Evolutionary conservation across 2,329 filamentous ascomycete genomes (phyloP).

Genomic region (Didymella pomorum): DNA sequence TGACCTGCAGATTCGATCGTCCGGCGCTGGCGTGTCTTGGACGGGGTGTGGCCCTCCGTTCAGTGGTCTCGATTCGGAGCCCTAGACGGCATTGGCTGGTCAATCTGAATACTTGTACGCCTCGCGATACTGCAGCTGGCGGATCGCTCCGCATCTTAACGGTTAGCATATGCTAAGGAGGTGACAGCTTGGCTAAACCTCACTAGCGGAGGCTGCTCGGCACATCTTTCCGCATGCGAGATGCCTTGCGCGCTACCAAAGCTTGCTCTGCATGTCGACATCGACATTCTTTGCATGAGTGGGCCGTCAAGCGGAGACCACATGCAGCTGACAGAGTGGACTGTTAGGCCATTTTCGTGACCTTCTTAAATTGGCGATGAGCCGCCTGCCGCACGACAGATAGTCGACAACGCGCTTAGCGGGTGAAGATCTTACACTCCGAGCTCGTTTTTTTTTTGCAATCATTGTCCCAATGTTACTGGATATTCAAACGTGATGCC

Average conservation of each 20-base stretch:
- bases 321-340: background rate
- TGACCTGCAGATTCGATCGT: conserved; percentile 1
- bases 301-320: background rate
- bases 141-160: conserved; percentile 45
- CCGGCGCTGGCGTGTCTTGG: conserved; percentile 14
- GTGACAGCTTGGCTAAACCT: conserved; percentile 33
- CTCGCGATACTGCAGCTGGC: conserved; percentile 33
- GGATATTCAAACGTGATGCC: background rate
- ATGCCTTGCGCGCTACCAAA: background rate
- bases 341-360: background rate
- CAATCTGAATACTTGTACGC: conserved; percentile 31
- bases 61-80: conserved; percentile 16
- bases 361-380: background rate
- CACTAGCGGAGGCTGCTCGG: conserved; percentile 34
- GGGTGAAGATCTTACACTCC: background rate
- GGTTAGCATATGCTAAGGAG: conserved; percentile 28
- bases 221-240: conserved; percentile 30
- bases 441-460: background rate
- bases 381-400: background rate
- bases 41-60: conserved; percentile 37
- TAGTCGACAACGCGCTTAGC: background rate
- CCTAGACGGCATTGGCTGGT: conserved; percentile 22
- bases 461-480: background rate
- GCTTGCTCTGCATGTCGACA: background rate
- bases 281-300: background rate